Base-by-base conservation (phyloP, 352 stramenopile species). In the Phytophthora crassamura region DNA sequence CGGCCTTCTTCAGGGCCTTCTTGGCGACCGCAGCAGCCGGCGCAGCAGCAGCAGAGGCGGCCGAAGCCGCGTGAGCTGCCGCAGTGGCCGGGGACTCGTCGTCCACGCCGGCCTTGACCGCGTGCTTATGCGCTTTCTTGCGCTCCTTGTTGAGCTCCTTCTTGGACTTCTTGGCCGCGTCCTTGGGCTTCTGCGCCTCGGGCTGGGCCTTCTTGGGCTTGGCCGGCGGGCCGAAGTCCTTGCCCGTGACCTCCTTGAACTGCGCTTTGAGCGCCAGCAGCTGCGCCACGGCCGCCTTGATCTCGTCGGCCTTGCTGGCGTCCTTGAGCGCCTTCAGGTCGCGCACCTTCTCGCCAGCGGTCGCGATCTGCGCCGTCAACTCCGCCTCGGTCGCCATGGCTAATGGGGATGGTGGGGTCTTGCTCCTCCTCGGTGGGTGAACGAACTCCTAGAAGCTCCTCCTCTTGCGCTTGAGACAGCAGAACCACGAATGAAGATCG, bases 141-240 rank as follows among this genome's bases (percentile, higher is more conserved):
- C 78, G 80, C 73, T 95, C 86, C 74, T 95, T 95, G 75, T 93
- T 95, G 12, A 95, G 75, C 70, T 95, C 82, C 76, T 95, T 95
- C 77, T 95, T 95, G 61, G 79, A 90, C 66, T 91, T 93, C 53
- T 91, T 92, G 35, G 55, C 74, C 6, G 77, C 67, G 22, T 93
- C 80, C 22, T 75, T 75, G 20, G 63, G 34, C 48, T 61, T 47
- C 18, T 72, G 51, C 9, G 50, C 20, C n/a, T 65, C 49, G 2
- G 46, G 8, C 48, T 72, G n/a, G 32, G 53, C 66, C 61, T 84
- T 82, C 73, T 92, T 90, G 50, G 81, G 47, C 72, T 86, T 84
- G 34, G 74, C 57, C 20, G 86, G 86, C 35, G 84, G 81, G 5
- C 74, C 84, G 30, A 84, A 95, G 56, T 89, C 82, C 47, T 86